Evolutionary conservation across 73 alveolate genomes (phyloP).

Genomic region (Paraurostyla sp.): DNA sequence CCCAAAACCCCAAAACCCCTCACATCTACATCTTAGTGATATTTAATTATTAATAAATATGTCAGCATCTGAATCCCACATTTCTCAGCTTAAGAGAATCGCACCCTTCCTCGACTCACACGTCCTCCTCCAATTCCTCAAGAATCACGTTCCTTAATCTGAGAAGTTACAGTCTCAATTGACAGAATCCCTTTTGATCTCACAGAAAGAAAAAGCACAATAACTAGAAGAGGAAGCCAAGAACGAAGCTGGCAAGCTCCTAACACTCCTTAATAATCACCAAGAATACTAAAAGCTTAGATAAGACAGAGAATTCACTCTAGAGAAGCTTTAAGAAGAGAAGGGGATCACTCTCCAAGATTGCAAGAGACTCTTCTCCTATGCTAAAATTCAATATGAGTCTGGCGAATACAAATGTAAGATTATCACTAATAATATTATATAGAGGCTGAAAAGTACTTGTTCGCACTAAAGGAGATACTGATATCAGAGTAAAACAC

Average conservation of each 20-base stretch:
- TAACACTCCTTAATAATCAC: conserved; percentile 17
- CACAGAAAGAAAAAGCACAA: background rate
- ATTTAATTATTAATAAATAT: conserved; percentile 42
- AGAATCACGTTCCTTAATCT: background rate
- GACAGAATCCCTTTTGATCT: background rate
- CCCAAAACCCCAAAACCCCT: conserved; percentile 54
- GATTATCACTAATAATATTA: background rate
- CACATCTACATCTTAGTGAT: background rate
- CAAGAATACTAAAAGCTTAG: conserved; percentile 2
- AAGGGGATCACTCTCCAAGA: conserved; percentile 28
- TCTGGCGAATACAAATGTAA: conserved; percentile 46
- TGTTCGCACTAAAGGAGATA: conserved; percentile 44
- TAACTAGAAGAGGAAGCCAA: conserved; percentile 48
- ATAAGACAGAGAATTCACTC: conserved; percentile 34
- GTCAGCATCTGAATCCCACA: conserved; percentile 3
- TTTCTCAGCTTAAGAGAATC: background rate
- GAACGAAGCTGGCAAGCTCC: background rate
- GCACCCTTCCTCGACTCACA: conserved; percentile 48
- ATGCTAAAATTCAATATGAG: conserved; percentile 44
- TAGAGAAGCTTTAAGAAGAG: conserved; percentile 41
- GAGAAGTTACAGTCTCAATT: conserved; percentile 9
- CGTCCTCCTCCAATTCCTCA: conserved; percentile 8
- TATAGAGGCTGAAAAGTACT: conserved; percentile 53
- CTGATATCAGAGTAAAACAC: conserved; percentile 15
- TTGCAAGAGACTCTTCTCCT: conserved; percentile 36